Conservation (phyloP, 2,329 filamentous ascomycete genomes). For the Calonectria henricotiae region DNA sequence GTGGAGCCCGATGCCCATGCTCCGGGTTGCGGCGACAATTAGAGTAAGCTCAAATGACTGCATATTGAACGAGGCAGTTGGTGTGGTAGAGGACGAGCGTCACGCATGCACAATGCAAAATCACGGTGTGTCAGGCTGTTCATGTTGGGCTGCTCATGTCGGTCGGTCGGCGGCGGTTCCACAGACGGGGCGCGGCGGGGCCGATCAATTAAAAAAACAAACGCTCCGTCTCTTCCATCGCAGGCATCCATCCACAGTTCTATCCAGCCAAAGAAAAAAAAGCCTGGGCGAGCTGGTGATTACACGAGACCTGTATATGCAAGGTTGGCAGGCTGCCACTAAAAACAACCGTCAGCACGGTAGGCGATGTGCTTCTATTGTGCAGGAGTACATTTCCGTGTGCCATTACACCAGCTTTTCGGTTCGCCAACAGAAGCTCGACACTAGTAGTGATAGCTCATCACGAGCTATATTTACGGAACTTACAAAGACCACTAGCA, state of each 20-base stretch:
- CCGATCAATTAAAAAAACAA: conserved; percentile 16
- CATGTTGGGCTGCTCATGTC: not conserved
- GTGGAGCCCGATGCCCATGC: conserved; percentile 88
- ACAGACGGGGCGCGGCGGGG: conserved; percentile 24
- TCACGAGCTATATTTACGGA: not conserved
- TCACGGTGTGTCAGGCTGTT: not conserved
- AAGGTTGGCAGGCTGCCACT: not conserved
- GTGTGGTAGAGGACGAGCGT: conserved; percentile 23
- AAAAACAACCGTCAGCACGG: not conserved
- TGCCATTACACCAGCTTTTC: not conserved
- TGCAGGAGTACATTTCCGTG: not conserved
- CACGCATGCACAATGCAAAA: not conserved
- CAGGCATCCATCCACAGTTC: not conserved
- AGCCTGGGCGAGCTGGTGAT: not conserved
- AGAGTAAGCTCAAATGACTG: conserved; percentile 80
- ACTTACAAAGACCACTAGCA: not conserved
- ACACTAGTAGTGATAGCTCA: conserved; percentile 1
- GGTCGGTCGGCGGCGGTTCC: conserved; percentile 14
- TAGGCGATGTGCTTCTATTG: not conserved
- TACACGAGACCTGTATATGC: not conserved
- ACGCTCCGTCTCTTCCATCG: not conserved
- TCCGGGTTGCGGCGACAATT: conserved; percentile 92
- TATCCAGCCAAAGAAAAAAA: not conserved
- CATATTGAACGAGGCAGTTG: conserved; percentile 49
- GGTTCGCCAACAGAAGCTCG: not conserved